These are phyloP conservation scores for Pseudotsuga menziesii DNA, from an alignment of 75 land plant genomes.

Conservation along the genomic window DNA sequence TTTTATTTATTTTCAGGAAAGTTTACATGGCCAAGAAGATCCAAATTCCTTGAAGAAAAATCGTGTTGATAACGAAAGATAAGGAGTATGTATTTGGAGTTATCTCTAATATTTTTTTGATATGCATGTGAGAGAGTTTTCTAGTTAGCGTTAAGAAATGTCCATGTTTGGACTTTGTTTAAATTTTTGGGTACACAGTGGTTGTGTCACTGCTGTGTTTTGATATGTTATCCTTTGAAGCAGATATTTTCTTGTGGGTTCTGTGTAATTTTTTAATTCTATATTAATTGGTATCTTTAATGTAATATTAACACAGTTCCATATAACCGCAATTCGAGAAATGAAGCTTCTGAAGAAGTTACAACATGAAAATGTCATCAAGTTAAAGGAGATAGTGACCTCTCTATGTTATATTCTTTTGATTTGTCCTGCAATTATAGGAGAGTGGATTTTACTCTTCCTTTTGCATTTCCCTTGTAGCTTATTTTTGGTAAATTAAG, in stretches of 20 bases:
- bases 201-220: too few species aligned
- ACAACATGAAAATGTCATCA: slow-evolving; percentile 87
- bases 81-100: slow-evolving; percentile 57
- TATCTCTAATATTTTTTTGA: too few species aligned
- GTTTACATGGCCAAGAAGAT: slow-evolving; percentile 92
- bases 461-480: too few species aligned
- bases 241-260: neutral
- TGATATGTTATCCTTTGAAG: too few species aligned
- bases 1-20: slow-evolving; percentile 43
- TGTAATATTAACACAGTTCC: slow-evolving; percentile 56
- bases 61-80: slow-evolving; percentile 94
- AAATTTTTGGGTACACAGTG: too few species aligned
- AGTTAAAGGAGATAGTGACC: slow-evolving; percentile 93
- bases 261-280: neutral
- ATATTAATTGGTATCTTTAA: neutral
- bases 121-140: too few species aligned
- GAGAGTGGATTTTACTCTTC: neutral
- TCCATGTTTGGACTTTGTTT: too few species aligned
- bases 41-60: slow-evolving; percentile 83
- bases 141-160: too few species aligned
- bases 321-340: slow-evolving; percentile 91
- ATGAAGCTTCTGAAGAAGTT: slow-evolving; percentile 91
- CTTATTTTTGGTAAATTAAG: too few species aligned
- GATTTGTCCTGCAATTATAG: too few species aligned
- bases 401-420: slow-evolving; percentile 53